Percentiles rank a stretch among this genome's conserved stretches.
These are phyloP conservation scores for Hypomyces rosellus DNA, from an alignment of 2,329 filamentous ascomycete genomes.

Conservation along the genomic window DNA sequence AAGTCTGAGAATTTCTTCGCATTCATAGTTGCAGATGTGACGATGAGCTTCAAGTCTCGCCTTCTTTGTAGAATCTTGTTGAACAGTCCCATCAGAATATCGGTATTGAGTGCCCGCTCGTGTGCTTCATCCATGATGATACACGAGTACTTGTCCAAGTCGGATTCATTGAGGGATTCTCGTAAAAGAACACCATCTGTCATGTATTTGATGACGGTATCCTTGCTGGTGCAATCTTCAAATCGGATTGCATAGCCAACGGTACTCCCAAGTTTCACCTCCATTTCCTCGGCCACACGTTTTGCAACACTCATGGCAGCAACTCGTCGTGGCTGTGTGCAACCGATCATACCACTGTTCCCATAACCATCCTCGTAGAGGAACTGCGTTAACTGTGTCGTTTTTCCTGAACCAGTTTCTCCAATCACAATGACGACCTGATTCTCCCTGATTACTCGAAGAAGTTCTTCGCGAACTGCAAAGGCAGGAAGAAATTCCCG, in stretches of 20 bases:
- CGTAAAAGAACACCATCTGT: conserved; percentile 91
- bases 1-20: conserved; percentile 93
- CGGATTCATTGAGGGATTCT: conserved; percentile 86
- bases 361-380: conserved; percentile 93
- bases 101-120: conserved; percentile 91
- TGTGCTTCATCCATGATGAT: conserved; percentile 99
- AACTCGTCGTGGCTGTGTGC: conserved; percentile 91
- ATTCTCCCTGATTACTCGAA: conserved; percentile 90
- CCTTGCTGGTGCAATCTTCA: conserved; percentile 93
- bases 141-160: conserved; percentile 92
- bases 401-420: conserved; percentile 96
- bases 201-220: conserved; percentile 98
- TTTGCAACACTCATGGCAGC: conserved; percentile 99
- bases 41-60: conserved; percentile 89
- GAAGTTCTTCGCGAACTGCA: conserved; percentile 86
- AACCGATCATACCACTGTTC: conserved; percentile 82
- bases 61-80: conserved; percentile 91
- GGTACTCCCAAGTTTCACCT: conserved; percentile 75
- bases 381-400: conserved; percentile 94
- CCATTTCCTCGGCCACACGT: conserved; percentile 97
- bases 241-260: conserved; percentile 98
- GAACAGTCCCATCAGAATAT: conserved; percentile 94
- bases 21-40: conserved; percentile 98
- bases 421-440: conserved; percentile 96
- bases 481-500: conserved; percentile 92